Percentiles rank a stretch among this genome's conserved stretches.
These are phyloP conservation scores for Kodamaea leandrae DNA, from an alignment of 805 yeast genomes.

Conservation along the genomic window DNA sequence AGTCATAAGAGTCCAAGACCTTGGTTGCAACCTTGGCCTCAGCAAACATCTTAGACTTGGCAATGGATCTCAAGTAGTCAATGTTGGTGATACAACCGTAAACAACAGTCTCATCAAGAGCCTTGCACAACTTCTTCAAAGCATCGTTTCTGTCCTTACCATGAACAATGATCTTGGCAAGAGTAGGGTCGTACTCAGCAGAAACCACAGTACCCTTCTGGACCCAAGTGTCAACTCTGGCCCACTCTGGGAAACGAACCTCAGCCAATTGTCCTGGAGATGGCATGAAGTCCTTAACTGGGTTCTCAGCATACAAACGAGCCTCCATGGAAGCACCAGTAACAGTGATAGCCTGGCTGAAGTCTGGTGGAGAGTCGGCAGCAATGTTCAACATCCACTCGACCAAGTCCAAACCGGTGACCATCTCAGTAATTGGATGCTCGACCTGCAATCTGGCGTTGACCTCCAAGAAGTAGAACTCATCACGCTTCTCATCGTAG, in stretches of 20 bases:
- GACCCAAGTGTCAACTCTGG: conserved; percentile 95
- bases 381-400: conserved; percentile 97
- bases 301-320: conserved; percentile 93
- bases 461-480: conserved; percentile 92
- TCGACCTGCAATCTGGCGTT: conserved; percentile 97
- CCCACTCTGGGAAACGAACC: conserved; percentile 83
- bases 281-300: conserved; percentile 91
- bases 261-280: conserved; percentile 93
- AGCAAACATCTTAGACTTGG: conserved; percentile 79
- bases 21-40: conserved; percentile 84
- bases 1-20: conserved; percentile 76
- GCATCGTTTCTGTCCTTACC: conserved; percentile 89
- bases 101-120: conserved; percentile 81
- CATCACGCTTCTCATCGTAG: conserved; percentile 81
- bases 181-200: conserved; percentile 94
- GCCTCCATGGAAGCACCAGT: conserved; percentile 97
- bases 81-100: conserved; percentile 87
- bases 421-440: conserved; percentile 95
- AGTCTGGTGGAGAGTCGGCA: conserved; percentile 84
- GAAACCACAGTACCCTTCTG: conserved; percentile 81
- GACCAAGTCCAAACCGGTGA: conserved; percentile 90
- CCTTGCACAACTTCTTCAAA: conserved; percentile 68
- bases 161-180: conserved; percentile 94
- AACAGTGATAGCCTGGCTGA: conserved; percentile 53
- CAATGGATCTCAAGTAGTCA: conserved; percentile 85